phyloP scores from a whole-genome alignment of 495 filamentous ascomycete species.

The Aspergillus sparsus region DNA sequence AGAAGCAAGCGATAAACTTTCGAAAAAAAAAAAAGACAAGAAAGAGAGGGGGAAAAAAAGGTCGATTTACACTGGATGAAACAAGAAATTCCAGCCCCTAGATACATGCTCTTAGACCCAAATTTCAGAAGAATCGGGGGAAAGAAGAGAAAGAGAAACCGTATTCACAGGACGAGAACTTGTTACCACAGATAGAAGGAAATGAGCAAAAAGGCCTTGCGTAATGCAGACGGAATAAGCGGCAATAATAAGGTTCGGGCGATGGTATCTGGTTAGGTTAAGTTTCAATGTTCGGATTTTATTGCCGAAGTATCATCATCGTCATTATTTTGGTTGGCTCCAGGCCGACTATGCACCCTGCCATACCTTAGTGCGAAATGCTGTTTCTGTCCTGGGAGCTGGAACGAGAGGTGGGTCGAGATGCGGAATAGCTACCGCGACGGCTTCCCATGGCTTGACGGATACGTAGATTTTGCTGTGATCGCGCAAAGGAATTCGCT shows the following conservation, averaged over 20 bases:
- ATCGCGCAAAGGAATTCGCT: conserved; percentile 49
- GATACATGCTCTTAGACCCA: not conserved
- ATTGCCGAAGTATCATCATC: conserved; percentile 15
- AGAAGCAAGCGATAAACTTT: not conserved
- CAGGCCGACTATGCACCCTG: conserved; percentile 1
- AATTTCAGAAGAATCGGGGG: not conserved
- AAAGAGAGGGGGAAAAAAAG: not conserved
- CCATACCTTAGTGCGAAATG: conserved; percentile 15
- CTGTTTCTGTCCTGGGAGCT: conserved; percentile 44
- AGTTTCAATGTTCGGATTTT: conserved; percentile 14
- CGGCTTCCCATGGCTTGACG: conserved; percentile 48
- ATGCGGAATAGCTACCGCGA: conserved; percentile 34
- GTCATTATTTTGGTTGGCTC: conserved; percentile 5
- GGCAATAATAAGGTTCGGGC: not conserved
- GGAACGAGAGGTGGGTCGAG: conserved; percentile 36
- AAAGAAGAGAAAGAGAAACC: not conserved
- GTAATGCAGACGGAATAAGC: not conserved
- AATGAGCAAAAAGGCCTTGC: not conserved
- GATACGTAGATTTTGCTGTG: conserved; percentile 52
- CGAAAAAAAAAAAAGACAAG: not conserved
- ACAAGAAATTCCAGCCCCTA: not conserved
- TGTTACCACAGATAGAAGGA: not conserved
- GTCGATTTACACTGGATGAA: not conserved
- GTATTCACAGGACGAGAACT: not conserved
- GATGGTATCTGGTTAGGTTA: not conserved